These are phyloP conservation scores for Anisogramma anomala DNA, from an alignment of 2,329 filamentous ascomycete genomes.

Conservation along the genomic window DNA sequence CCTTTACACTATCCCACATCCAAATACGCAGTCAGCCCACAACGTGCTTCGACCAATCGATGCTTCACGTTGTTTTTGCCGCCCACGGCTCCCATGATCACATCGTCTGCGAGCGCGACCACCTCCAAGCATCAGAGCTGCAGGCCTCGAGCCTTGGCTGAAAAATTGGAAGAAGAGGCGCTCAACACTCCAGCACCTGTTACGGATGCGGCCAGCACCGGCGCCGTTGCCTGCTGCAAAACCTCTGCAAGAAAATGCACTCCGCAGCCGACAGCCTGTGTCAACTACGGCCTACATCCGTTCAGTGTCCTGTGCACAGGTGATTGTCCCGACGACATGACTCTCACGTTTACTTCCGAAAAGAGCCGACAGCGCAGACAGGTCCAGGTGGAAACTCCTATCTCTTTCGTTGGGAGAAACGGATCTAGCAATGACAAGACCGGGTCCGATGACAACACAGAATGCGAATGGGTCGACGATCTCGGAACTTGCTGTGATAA, in stretches of 20 bases:
- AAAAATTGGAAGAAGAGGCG: background rate
- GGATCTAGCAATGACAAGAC: no score
- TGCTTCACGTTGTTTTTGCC: background rate
- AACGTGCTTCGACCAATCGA: background rate
- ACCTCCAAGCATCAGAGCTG: no score
- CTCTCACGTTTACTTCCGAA: slow-evolving; percentile 4
- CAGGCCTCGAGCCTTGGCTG: no score
- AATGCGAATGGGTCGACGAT: background rate
- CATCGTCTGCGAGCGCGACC: no score
- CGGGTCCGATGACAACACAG: background rate
- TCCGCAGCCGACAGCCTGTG: slow-evolving; percentile 4
- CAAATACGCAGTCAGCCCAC: no score
- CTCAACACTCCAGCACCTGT: background rate
- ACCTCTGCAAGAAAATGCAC: background rate
- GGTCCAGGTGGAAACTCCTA: slow-evolving; percentile 4
- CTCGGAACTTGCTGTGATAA: background rate
- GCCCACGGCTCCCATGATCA: no score
- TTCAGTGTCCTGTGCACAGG: slow-evolving; percentile 2
- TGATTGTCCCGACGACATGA: slow-evolving; percentile 1
- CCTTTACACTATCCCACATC: no score
- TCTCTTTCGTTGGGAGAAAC: background rate
- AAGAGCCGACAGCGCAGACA: background rate
- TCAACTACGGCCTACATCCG: background rate
- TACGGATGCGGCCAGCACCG: background rate
- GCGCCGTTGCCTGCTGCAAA: slow-evolving; percentile 2